Conservation (phyloP, 139 green algal genomes). For the Edaphochlamys debaryana region DNA sequence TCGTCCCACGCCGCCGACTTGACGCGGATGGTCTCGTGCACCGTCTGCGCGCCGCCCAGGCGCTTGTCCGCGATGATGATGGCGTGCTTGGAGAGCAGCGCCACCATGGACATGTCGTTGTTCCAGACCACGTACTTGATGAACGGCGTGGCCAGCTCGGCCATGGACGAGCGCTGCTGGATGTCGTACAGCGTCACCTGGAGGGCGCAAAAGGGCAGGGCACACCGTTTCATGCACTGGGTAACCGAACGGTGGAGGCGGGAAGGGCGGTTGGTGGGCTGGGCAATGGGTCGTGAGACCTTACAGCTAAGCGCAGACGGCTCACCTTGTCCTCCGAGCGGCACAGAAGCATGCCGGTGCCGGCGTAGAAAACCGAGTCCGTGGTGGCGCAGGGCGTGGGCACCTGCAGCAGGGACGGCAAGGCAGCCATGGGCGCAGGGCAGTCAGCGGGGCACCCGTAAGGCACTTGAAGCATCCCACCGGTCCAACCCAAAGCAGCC, state of each 20-base stretch:
- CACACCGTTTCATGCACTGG: too few species aligned
- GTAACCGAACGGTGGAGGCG: too few species aligned
- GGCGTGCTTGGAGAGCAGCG: constrained; percentile 97
- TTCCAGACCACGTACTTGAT: constrained; percentile 99
- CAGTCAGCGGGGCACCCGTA: too few species aligned
- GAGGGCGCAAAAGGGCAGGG: neutral
- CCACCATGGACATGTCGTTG: constrained; percentile 92
- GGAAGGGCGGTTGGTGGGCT: too few species aligned
- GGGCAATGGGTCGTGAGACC: too few species aligned
- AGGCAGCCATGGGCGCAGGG: too few species aligned
- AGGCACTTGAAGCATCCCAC: too few species aligned
- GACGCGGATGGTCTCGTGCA: constrained; percentile 97
- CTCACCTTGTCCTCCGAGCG: constrained; percentile 93
- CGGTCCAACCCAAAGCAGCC: too few species aligned
- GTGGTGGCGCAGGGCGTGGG: constrained; percentile 79
- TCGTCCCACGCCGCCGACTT: constrained; percentile 96
- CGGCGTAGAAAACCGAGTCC: constrained; percentile 97
- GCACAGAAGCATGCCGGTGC: constrained; percentile 95
- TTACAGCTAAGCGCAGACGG: too few species aligned
- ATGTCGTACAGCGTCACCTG: constrained; percentile 97
- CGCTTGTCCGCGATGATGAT: constrained; percentile 96
- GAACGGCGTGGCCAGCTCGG: constrained; percentile 90
- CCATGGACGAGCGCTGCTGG: constrained; percentile 90
- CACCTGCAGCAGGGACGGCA: constrained; percentile 35
- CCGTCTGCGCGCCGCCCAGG: constrained; percentile 87